Evolutionary conservation across 805 yeast species (phyloP).

Genomic region (Tetrapisispora pingtungensis): DNA sequence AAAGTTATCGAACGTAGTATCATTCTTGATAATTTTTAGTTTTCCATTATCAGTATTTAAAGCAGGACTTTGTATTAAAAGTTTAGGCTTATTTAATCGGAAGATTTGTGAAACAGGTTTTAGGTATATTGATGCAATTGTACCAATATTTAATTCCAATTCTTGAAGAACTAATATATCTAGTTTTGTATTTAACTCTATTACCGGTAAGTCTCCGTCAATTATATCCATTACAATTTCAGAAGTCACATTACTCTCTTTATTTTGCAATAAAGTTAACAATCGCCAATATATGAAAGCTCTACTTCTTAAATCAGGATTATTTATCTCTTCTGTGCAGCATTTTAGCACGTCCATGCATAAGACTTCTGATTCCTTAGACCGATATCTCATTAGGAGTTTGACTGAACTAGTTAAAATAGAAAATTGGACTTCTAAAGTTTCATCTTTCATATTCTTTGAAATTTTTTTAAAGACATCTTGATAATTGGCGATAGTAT

Average conservation of each 20-base stretch:
- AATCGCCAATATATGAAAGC: constrained; percentile 83
- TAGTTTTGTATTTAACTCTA: constrained; percentile 58
- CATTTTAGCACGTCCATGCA: constrained; percentile 50
- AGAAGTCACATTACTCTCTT: constrained; percentile 27
- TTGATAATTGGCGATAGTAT: constrained; percentile 29
- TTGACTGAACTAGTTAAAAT: constrained; percentile 67
- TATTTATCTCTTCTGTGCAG: constrained; percentile 65
- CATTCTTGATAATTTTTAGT: constrained; percentile 11
- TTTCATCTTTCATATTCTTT: constrained; percentile 45
- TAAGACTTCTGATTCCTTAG: constrained; percentile 40
- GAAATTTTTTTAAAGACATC: constrained; percentile 28
- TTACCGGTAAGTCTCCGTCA: constrained; percentile 49
- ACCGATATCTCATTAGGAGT: constrained; percentile 49
- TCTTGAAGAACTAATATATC: constrained; percentile 69
- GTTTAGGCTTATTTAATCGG: constrained; percentile 46
- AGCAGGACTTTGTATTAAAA: constrained; percentile 42
- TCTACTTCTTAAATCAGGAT: constrained; percentile 81
- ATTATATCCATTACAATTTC: constrained; percentile 44
- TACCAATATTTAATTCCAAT: constrained; percentile 69
- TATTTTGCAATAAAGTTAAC: constrained; percentile 33
- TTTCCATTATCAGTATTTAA: constrained; percentile 22
- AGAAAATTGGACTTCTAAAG: constrained; percentile 64
- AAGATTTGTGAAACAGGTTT: constrained; percentile 79
- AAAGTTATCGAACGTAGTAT: not conserved
- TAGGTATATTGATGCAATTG: constrained; percentile 72